phyloP scores from a whole-genome alignment of 2,329 filamentous ascomycete species.

The Didymella arachidicola region DNA sequence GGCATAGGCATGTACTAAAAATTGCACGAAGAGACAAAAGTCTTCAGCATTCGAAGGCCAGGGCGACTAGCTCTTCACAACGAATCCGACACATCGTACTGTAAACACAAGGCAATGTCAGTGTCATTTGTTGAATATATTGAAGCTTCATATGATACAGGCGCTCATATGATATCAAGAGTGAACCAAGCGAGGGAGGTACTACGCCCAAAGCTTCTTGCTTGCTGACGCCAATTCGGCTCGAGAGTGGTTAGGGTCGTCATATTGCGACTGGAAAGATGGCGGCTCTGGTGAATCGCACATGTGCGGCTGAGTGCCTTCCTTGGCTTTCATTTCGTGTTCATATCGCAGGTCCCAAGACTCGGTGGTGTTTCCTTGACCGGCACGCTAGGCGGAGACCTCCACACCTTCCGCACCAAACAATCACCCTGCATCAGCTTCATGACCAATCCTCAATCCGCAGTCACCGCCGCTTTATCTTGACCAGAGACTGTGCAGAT shows the following conservation, averaged over 20 bases:
- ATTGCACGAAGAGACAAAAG: neutral
- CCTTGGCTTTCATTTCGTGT: neutral
- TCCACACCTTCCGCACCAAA: conserved; percentile 12
- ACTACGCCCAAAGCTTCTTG: neutral
- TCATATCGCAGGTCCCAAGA: neutral
- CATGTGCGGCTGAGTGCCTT: neutral
- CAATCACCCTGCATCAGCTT: conserved; percentile 13
- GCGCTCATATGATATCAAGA: too few species aligned
- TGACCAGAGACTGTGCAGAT: neutral
- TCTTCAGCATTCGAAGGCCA: too few species aligned
- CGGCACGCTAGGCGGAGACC: conserved; percentile 7
- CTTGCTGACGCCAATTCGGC: neutral
- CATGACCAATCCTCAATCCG: conserved; percentile 1
- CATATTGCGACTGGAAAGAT: neutral
- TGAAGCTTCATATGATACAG: neutral
- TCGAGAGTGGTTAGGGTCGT: neutral
- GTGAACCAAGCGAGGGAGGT: too few species aligned
- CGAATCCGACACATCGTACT: neutral
- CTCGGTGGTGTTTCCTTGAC: conserved; percentile 13
- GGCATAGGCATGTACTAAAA: neutral
- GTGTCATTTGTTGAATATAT: neutral
- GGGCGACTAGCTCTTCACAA: neutral
- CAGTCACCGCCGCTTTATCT: conserved; percentile 5
- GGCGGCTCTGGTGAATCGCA: neutral
- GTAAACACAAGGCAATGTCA: neutral